Conservation (phyloP, 1,139 yeast species). For the Suhomyces coccinellae region DNA sequence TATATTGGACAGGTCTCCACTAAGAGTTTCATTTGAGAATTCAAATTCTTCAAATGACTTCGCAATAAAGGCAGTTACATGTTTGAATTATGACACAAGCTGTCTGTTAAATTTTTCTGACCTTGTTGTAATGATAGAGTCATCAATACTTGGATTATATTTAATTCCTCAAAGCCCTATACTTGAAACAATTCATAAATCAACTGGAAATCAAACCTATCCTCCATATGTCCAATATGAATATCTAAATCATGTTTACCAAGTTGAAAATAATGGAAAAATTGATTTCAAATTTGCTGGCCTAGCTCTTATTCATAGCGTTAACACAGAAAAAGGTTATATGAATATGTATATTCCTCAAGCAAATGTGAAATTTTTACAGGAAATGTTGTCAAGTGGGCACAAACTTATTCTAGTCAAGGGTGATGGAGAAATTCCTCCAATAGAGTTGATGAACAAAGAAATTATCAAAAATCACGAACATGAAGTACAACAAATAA, state of each 20-base stretch:
- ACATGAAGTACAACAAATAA: constrained; percentile 5
- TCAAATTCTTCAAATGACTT: constrained; percentile 18
- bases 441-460: constrained; percentile 34
- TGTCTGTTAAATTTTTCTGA: constrained; percentile 35
- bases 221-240: background rate
- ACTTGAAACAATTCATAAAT: too few species aligned
- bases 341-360: constrained; percentile 64
- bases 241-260: constrained; percentile 6
- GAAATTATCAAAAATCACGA: constrained; percentile 19
- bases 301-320: constrained; percentile 60
- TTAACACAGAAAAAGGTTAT: constrained; percentile 41
- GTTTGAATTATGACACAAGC: constrained; percentile 33
- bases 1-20: constrained; percentile 48
- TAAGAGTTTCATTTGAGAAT: constrained; percentile 45
- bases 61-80: constrained; percentile 40
- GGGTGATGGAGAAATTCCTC: constrained; percentile 61
- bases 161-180: constrained; percentile 17
- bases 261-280: background rate
- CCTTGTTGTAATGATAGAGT: constrained; percentile 48
- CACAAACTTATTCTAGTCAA: constrained; percentile 51
- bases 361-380: constrained; percentile 16
- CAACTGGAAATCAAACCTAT: background rate
- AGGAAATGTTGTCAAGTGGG: constrained; percentile 19
- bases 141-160: constrained; percentile 54
- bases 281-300: constrained; percentile 28